Evolutionary conservation across 2,329 filamentous ascomycete species (phyloP), one percentile per base, ranked within the genome.

Genomic region (Verticillium albo-atrum): DNA sequence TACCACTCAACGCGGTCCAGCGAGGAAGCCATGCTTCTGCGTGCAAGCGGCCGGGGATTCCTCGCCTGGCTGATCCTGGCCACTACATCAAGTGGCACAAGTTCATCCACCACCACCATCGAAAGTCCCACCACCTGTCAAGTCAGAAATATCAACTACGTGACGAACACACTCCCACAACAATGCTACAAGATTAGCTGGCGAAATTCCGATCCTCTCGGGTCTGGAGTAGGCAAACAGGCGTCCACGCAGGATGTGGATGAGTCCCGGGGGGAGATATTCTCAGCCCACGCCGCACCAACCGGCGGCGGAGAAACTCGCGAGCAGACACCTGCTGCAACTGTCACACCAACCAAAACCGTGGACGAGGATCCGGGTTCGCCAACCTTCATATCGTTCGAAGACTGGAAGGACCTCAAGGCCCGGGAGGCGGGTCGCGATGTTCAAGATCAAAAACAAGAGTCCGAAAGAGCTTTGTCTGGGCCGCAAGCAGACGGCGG

Each of bases 401-500:
- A 98, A 71, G 94, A 98, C 68, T 99, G 95, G 95, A 98, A 97
- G 77, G 91, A 89, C 69, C 90, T 93, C 79, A 97, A 96, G 76
- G 78, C 98, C 20, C 90, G 89, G 56, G 91, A 92, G 70, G 89
- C 86, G 3, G 94, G 92, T 14, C 94, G 97, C 69, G 82, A 85
- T 58, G 7, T 20, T 9, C 42, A 47, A 47, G 42, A 47, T 23
- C 7, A 12, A 7, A 78, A 79, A 6, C 73, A 92, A 79, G 70
- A 56, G 3, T 9, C 25, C 2, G 54, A 47, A 7, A 47, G n/a
- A 25, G 42, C 14, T 12, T 1, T 25, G 7, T 10, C 15, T 3
- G 26, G 17, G 9, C 3, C 26, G 3, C 51, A 53, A 3, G 25
- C 12, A 15, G 37, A 57, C 3, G 37, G 42, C 30, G 37, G 42